phyloP scores from a whole-genome alignment of 352 stramenopile species.

The Phytopythium helicoides region DNA sequence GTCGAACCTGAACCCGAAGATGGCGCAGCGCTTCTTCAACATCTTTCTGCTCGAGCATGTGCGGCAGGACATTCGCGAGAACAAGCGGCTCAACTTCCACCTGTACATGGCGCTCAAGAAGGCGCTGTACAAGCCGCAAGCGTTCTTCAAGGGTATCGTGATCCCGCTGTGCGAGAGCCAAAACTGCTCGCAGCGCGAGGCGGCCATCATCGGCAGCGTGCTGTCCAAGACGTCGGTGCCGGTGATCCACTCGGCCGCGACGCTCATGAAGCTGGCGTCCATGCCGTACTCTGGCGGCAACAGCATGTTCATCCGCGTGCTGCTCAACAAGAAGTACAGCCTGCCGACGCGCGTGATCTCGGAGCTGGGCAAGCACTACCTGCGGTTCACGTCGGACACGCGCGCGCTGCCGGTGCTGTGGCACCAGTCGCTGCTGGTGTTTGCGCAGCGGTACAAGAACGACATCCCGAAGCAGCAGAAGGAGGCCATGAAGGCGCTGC shows the following conservation, averaged over 20 bases:
- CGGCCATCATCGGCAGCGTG: constrained; percentile 97
- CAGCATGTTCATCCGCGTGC: constrained; percentile 98
- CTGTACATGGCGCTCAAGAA: constrained; percentile 99
- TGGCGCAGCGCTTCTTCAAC: constrained; percentile 99
- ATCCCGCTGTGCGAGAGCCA: constrained; percentile 94
- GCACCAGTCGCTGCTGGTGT: constrained; percentile 98
- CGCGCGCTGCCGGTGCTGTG: constrained; percentile 96
- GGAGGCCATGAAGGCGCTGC: constrained; percentile 92
- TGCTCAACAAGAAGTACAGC: constrained; percentile 99
- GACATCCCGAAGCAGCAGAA: constrained; percentile 95
- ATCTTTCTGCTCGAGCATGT: constrained; percentile 97
- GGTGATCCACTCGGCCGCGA: constrained; percentile 98
- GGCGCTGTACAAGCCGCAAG: constrained; percentile 98
- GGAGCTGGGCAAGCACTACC: constrained; percentile 96
- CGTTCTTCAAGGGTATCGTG: constrained; percentile 99
- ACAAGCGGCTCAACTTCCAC: constrained; percentile 99
- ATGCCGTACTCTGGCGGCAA: constrained; percentile 97
- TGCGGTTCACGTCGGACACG: constrained; percentile 87
- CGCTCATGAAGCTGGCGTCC: constrained; percentile 97
- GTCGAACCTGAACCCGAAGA: constrained; percentile 99
- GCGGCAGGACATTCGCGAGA: constrained; percentile 96
- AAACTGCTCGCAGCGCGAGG: constrained; percentile 97
- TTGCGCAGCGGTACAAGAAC: constrained; percentile 99
- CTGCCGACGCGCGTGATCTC: constrained; percentile 96
- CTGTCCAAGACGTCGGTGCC: constrained; percentile 98